Percentiles rank a stretch among this genome's conserved stretches.
Evolutionary conservation across 1,284 basidiomycete genomes (phyloP).

Genomic region (Erythrobasidium hasegawianum): DNA sequence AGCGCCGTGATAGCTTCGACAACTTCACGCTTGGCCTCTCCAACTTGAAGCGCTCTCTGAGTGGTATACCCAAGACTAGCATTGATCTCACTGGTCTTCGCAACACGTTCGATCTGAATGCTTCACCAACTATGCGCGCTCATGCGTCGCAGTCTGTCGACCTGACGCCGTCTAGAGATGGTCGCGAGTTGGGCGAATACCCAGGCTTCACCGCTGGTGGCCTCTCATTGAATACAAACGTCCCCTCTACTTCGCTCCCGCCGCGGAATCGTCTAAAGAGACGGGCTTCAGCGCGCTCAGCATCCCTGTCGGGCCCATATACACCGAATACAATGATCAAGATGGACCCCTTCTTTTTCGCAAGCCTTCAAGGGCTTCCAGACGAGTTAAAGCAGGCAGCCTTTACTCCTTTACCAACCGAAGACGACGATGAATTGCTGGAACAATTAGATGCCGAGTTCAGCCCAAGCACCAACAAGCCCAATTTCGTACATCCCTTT

Average conservation of each 20-base stretch:
- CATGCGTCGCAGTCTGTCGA: constrained; percentile 1
- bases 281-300: constrained; percentile 16
- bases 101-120: neutral
- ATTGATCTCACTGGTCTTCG: constrained; percentile 10
- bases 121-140: neutral
- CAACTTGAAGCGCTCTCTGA: constrained; percentile 20
- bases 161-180: constrained; percentile 18
- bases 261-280: neutral
- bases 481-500: neutral
- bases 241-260: constrained; percentile 6
- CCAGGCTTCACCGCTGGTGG: neutral
- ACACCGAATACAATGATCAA: constrained; percentile 32
- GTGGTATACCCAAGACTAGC: constrained; percentile 14
- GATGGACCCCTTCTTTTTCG: constrained; percentile 33
- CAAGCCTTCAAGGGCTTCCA: constrained; percentile 26
- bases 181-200: neutral
- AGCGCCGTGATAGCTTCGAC: constrained; percentile 16
- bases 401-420: constrained; percentile 31
- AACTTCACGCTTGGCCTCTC: constrained; percentile 21
- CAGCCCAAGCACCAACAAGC: constrained; percentile 1
- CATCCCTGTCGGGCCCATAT: constrained; percentile 27
- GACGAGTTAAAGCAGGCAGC: constrained; percentile 32
- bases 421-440: constrained; percentile 29
- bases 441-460: constrained; percentile 23
- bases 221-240: neutral